Evolutionary conservation across 148 eudicot species (phyloP).

Genomic region (Dysphania ambrosioides): DNA sequence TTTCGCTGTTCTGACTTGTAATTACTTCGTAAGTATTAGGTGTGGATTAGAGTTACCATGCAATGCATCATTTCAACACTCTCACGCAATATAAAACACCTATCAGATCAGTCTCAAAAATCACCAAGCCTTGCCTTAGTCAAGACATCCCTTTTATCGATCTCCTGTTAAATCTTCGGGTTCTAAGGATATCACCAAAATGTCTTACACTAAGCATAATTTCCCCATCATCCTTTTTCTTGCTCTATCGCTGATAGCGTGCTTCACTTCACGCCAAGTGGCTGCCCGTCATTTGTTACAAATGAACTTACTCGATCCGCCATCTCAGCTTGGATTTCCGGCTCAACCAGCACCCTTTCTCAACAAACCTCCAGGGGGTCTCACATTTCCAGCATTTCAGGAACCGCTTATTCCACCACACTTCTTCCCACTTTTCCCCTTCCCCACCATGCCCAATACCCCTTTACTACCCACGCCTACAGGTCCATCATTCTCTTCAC

Average conservation of each 20-base stretch:
- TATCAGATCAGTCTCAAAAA: not conserved
- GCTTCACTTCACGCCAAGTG: constrained; percentile 1
- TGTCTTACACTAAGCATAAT: constrained; percentile 6
- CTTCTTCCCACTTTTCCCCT: constrained; percentile 23
- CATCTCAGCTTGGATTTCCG: constrained; percentile 3
- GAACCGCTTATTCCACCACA: constrained; percentile 25
- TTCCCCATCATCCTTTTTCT: not conserved
- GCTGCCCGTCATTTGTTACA: constrained; percentile 12
- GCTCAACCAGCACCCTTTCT: not conserved
- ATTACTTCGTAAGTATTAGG: constrained; percentile 9
- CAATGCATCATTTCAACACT: constrained; percentile 5
- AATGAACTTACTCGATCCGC: not conserved
- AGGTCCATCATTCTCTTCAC: not conserved
- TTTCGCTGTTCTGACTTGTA: constrained; percentile 16
- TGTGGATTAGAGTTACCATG: constrained; percentile 23
- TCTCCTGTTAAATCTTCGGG: not conserved
- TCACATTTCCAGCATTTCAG: constrained; percentile 22
- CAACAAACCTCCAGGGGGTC: not conserved
- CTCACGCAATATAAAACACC: constrained; percentile 12
- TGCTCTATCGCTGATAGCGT: not conserved
- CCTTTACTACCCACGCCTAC: constrained; percentile 2
- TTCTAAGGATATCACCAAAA: not conserved
- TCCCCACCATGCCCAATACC: constrained; percentile 22
- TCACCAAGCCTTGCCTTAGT: not conserved
- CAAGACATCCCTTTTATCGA: not conserved